Evolutionary conservation across 2,329 filamentous ascomycete genomes (phyloP), one percentile per base, ranked within the genome.

Genomic region (Pyrenochaeta sp.): DNA sequence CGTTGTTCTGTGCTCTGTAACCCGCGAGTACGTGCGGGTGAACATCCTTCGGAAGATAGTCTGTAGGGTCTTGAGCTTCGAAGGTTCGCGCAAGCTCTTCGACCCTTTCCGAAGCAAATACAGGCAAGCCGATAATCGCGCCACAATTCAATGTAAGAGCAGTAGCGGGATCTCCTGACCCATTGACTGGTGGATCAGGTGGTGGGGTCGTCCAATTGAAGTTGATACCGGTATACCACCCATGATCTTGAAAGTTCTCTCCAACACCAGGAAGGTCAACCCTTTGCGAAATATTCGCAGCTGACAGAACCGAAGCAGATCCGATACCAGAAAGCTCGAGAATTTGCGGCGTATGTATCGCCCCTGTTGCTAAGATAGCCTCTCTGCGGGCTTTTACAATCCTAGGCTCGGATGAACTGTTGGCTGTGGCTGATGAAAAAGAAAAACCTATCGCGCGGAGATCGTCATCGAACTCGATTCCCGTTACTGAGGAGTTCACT

Each of bases 21-120:
- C 62, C 62, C 15, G 49, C 59, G 3, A 65, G 40, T 4, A 65
- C 54, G 24, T 27, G 56, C 5, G 62, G 59, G 39, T 15, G 54
- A 48, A 15, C 51, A 50, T 42, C 71, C 68, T 34, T 61, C 50
- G 36, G 56, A 45, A 47, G 78, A 44, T 66, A 69, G 15, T 67
- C 66, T 2, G 60, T 59, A 19, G 66, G 34, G 22, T 43, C 36
- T 37, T 50, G 34, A 49, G 36, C 19, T 4, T 34, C 46, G 46
- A 36, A 44, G 30, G 50, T 5, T 6, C 42, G 42, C 7, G 50
- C 40, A 6, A 52, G 12, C 9, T 27, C 50, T 7, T n/a, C n/a
- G 22, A 36, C 27, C 5, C 22, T 7, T 6, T n/a, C 30, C 6
- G 46, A 7, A 10, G 46, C 10, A n/a, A 49, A 19, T 5, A 36